Percentiles rank a stretch among this genome's conserved stretches.
phyloP scores from a whole-genome alignment of 495 filamentous ascomycete species.

The Xylaria flabelliformis region DNA sequence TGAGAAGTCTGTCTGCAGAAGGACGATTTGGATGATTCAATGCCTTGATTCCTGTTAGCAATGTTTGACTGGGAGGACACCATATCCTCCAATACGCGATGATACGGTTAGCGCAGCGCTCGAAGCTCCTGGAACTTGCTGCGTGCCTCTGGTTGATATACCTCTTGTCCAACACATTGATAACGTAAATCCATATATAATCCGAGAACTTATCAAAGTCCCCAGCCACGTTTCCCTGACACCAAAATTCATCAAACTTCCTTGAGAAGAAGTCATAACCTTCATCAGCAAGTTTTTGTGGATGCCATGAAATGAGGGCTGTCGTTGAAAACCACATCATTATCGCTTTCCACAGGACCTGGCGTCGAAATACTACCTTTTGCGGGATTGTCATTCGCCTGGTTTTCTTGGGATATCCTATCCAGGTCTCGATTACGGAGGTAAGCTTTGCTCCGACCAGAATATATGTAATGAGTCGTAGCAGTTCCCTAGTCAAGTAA shows the following conservation, averaged over 20 bases:
- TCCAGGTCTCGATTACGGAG: background rate
- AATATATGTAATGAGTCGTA: background rate
- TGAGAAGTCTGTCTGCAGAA: background rate
- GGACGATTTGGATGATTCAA: background rate
- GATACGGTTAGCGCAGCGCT: background rate
- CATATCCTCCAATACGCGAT: background rate
- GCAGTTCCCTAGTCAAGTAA: background rate
- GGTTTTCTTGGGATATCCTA: background rate
- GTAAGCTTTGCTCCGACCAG: background rate
- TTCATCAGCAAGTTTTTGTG: background rate
- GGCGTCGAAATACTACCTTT: too few species aligned
- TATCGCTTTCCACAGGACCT: background rate
- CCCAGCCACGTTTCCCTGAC: background rate
- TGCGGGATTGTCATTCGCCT: background rate
- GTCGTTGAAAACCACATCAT: background rate
- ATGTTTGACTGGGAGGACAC: background rate
- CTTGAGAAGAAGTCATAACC: slow-evolving; percentile 2
- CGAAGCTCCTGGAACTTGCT: background rate
- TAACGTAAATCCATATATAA: background rate
- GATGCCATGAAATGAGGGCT: background rate
- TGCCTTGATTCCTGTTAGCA: background rate
- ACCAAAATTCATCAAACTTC: background rate
- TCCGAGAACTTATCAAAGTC: background rate
- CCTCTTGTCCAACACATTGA: background rate
- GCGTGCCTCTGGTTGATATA: background rate